These are phyloP conservation scores for Cichorium intybus DNA, from an alignment of 140 eudicot genomes.

Conservation along the genomic window DNA sequence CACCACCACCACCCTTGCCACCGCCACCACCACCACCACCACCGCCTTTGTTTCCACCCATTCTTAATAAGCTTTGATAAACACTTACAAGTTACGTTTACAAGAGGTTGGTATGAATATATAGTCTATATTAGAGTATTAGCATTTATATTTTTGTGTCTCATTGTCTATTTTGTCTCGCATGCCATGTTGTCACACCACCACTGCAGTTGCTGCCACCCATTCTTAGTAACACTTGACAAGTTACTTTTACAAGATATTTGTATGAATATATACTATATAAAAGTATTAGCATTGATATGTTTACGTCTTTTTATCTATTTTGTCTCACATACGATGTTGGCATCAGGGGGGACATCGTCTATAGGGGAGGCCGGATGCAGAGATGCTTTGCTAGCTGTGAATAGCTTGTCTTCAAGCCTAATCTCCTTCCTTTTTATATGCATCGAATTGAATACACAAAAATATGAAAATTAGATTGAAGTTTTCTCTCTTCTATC, in stretches of 20 bases:
- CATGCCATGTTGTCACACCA: background rate
- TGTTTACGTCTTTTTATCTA: background rate
- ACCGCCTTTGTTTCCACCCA: background rate
- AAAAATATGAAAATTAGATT: no score
- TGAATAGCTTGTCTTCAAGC: no score
- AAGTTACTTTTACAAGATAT: background rate
- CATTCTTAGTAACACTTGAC: constrained; percentile 1
- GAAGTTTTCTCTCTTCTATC: no score
- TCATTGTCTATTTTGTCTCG: background rate
- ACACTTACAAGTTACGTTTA: background rate
- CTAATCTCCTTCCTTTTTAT: no score
- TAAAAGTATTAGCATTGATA: background rate
- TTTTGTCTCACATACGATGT: background rate
- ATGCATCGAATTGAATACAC: no score
- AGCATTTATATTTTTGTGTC: background rate
- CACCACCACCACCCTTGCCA: constrained; percentile 10
- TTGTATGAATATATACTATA: background rate
- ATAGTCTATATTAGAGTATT: background rate
- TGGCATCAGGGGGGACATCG: background rate
- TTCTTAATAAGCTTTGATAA: background rate
- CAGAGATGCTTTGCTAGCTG: background rate
- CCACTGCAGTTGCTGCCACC: background rate
- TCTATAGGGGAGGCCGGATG: background rate
- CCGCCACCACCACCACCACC: background rate
- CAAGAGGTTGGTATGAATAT: background rate